Conservation (phyloP, 129 eudicot genomes). For the Arctium lappa region DNA sequence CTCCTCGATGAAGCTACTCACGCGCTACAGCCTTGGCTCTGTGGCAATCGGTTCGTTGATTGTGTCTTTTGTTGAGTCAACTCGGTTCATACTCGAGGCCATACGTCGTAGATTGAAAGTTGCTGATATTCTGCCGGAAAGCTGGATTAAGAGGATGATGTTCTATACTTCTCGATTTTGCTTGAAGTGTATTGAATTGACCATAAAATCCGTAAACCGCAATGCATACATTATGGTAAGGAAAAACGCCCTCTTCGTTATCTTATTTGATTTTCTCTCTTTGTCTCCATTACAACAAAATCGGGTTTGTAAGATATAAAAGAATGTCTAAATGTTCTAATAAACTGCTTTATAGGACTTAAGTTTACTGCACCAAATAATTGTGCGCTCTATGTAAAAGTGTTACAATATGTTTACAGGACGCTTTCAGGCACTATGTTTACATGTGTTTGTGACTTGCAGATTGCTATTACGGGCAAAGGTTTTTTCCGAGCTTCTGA, state of each 20-base stretch:
- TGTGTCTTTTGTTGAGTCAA: constrained; percentile 79
- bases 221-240: constrained; percentile 94
- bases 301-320: no score
- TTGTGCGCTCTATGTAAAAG: no score
- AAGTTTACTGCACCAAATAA: no score
- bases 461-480: constrained; percentile 96
- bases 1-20: constrained; percentile 89
- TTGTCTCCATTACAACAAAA: not conserved
- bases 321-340: no score
- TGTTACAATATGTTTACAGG: no score
- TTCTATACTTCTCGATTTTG: constrained; percentile 53
- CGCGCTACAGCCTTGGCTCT: constrained; percentile 77
- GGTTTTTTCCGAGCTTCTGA: constrained; percentile 84
- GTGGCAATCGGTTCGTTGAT: constrained; percentile 85
- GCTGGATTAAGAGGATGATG: constrained; percentile 56
- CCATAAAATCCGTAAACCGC: constrained; percentile 82
- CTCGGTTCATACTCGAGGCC: constrained; percentile 75
- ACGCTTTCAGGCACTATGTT: not conserved
- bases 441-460: constrained; percentile 6
- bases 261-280: not conserved
- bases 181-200: constrained; percentile 65
- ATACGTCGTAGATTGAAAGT: constrained; percentile 75
- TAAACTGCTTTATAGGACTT: no score
- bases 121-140: constrained; percentile 57
- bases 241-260: not conserved